Percentiles rank a stretch among this genome's conserved stretches.
Evolutionary conservation across 2,329 filamentous ascomycete genomes (phyloP).

Genomic region (Ascochyta clinopodiicola): DNA sequence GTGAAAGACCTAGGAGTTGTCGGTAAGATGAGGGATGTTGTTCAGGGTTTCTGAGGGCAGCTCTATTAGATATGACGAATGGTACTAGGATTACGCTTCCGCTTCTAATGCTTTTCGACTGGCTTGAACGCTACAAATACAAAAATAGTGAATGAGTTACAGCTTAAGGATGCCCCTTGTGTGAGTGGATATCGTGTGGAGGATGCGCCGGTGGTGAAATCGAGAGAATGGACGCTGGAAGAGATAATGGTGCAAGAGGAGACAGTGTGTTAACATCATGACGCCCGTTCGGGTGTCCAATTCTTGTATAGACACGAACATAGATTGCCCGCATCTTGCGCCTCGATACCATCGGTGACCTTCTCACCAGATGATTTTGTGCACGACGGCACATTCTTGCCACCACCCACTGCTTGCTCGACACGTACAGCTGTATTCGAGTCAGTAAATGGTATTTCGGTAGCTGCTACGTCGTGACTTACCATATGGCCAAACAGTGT

Average conservation of each 20-base stretch:
- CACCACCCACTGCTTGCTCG: conserved; percentile 58
- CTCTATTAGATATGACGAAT: conserved; percentile 1
- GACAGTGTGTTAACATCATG: not conserved
- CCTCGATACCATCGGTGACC: conserved; percentile 43
- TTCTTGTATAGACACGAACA: conserved; percentile 59
- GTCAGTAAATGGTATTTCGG: conserved; percentile 10
- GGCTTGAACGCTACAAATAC: conserved; percentile 13
- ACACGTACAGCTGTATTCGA: conserved; percentile 58
- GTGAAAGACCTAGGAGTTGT: no score
- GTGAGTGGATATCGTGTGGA: conserved; percentile 2
- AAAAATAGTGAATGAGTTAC: not conserved
- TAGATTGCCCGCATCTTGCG: conserved; percentile 43
- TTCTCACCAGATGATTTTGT: conserved; percentile 49
- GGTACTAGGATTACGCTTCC: not conserved
- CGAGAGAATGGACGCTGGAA: not conserved
- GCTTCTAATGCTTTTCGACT: conserved; percentile 2
- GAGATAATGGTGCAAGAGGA: not conserved
- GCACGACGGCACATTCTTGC: conserved; percentile 62
- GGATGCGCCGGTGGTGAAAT: conserved; percentile 6
- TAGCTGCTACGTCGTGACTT: conserved; percentile 8
- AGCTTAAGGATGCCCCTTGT: not conserved
- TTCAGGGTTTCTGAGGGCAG: not conserved
- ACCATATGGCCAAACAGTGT: conserved; percentile 47
- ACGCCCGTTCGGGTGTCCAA: conserved; percentile 31
- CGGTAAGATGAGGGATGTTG: not conserved